Conservation (phyloP, 495 filamentous ascomycete species). For the Ramalina intermedia region DNA sequence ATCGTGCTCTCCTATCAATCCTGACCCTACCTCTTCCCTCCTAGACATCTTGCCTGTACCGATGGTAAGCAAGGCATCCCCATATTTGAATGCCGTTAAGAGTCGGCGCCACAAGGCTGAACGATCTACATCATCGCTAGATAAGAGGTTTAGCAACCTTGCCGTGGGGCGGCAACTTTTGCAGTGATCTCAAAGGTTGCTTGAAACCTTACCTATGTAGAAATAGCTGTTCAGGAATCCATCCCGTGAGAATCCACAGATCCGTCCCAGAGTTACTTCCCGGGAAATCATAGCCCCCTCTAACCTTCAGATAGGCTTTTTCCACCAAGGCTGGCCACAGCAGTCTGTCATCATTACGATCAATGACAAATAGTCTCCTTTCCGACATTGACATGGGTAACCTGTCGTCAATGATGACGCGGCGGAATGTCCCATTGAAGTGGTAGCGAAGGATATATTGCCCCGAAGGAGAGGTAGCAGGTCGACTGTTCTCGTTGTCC, state of each 20-base stretch:
- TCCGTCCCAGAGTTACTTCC: slow-evolving; percentile 97
- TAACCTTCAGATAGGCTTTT: slow-evolving; percentile 94
- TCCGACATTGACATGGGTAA: slow-evolving; percentile 62
- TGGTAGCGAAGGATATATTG: slow-evolving; percentile 86
- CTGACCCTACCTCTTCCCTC: slow-evolving; percentile 62
- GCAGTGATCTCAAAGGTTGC: background rate
- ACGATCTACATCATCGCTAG: slow-evolving; percentile 54
- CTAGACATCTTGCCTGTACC: slow-evolving; percentile 70
- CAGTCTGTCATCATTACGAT: slow-evolving; percentile 59
- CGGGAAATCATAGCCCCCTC: slow-evolving; percentile 94
- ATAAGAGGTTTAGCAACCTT: background rate
- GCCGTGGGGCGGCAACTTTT: background rate
- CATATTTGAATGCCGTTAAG: slow-evolving; percentile 54
- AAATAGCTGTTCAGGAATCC: slow-evolving; percentile 94
- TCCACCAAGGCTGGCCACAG: slow-evolving; percentile 91
- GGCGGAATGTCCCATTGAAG: slow-evolving; percentile 87
- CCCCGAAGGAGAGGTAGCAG: slow-evolving; percentile 54
- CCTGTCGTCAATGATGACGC: slow-evolving; percentile 82
- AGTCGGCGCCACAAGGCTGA: slow-evolving; percentile 67
- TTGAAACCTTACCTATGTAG: slow-evolving; percentile 45
- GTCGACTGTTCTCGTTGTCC: slow-evolving; percentile 36
- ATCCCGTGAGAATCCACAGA: slow-evolving; percentile 77
- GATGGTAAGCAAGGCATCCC: slow-evolving; percentile 77
- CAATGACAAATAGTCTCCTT: slow-evolving; percentile 72
- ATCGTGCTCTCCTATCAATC: slow-evolving; percentile 78